Conservation (phyloP, 139 green algal genomes). For the Chlamydomonas schloesseri region DNA sequence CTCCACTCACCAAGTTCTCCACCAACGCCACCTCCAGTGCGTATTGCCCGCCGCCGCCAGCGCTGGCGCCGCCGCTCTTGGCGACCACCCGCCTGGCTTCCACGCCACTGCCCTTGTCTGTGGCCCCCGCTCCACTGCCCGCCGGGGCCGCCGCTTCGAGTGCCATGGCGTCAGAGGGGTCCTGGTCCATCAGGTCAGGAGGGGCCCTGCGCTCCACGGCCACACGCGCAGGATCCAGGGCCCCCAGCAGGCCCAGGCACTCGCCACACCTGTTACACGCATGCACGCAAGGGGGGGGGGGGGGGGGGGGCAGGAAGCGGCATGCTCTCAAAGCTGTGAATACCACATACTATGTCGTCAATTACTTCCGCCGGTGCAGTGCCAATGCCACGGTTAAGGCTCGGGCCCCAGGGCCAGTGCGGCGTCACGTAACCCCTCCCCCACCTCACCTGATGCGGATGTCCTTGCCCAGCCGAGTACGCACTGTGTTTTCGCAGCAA, state of each 20-base stretch:
- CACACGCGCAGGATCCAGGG: conserved; percentile 81
- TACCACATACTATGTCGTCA: too few species aligned
- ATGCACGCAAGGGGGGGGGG: not conserved
- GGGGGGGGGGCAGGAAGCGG: not conserved
- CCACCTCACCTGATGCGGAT: conserved; percentile 50
- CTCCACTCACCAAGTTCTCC: conserved; percentile 8
- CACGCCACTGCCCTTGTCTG: too few species aligned
- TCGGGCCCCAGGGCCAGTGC: too few species aligned
- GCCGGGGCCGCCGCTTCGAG: too few species aligned
- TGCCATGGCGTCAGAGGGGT: too few species aligned
- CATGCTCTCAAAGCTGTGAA: not conserved
- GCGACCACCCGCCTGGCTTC: too few species aligned
- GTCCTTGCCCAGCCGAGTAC: conserved; percentile 36
- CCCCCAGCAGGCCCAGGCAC: conserved; percentile 86
- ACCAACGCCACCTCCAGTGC: conserved; percentile 18
- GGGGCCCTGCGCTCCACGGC: conserved; percentile 44
- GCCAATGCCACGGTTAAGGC: too few species aligned
- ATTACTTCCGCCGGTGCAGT: too few species aligned
- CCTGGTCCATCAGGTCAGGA: not conserved
- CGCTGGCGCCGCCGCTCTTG: not conserved
- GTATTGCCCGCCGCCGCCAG: not conserved
- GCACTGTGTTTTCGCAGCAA: conserved; percentile 73
- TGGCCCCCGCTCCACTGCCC: too few species aligned
- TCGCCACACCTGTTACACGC: conserved; percentile 71
- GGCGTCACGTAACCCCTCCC: too few species aligned